These are phyloP conservation scores for Coleophoma eucalyptorum DNA, from an alignment of 2,329 filamentous ascomycete genomes.

Conservation along the genomic window DNA sequence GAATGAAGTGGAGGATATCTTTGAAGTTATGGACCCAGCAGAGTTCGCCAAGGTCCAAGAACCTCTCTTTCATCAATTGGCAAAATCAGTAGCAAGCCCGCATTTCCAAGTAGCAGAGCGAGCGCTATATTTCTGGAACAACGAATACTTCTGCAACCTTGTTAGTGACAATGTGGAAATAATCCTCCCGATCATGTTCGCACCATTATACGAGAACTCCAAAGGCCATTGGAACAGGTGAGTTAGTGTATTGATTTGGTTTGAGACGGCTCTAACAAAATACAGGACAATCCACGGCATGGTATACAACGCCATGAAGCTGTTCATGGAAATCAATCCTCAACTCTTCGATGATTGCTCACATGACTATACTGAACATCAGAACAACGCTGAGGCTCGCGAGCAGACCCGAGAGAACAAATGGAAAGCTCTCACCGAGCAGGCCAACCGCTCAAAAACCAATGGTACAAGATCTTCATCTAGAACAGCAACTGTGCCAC, in stretches of 20 bases:
- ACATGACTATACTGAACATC: slow-evolving; percentile 94
- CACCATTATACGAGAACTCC: slow-evolving; percentile 95
- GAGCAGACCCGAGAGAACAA: slow-evolving; percentile 79
- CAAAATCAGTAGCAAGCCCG: slow-evolving; percentile 95
- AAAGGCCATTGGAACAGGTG: slow-evolving; percentile 99
- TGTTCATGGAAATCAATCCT: slow-evolving; percentile 99
- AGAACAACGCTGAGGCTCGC: slow-evolving; percentile 84
- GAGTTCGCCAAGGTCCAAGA: slow-evolving; percentile 99
- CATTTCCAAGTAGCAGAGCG: slow-evolving; percentile 99
- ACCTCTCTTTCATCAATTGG: slow-evolving; percentile 92
- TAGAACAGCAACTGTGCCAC: slow-evolving; percentile 37
- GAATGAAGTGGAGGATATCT: slow-evolving; percentile 98
- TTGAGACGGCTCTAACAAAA: slow-evolving; percentile 26
- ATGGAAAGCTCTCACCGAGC: slow-evolving; percentile 82
- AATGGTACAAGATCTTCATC: slow-evolving; percentile 31
- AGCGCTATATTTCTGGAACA: slow-evolving; percentile 99
- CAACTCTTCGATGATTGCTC: slow-evolving; percentile 98
- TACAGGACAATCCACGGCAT: slow-evolving; percentile 94
- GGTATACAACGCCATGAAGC: slow-evolving; percentile 99
- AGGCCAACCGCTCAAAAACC: slow-evolving; percentile 66
- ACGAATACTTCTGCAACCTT: slow-evolving; percentile 99
- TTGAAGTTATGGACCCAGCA: slow-evolving; percentile 98
- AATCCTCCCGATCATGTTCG: slow-evolving; percentile 98
- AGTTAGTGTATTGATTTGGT: slow-evolving; percentile 23
- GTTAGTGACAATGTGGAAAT: slow-evolving; percentile 99